These are phyloP conservation scores for Hirschioporus abietinus DNA, from an alignment of 768 basidiomycete genomes.

Conservation along the genomic window DNA sequence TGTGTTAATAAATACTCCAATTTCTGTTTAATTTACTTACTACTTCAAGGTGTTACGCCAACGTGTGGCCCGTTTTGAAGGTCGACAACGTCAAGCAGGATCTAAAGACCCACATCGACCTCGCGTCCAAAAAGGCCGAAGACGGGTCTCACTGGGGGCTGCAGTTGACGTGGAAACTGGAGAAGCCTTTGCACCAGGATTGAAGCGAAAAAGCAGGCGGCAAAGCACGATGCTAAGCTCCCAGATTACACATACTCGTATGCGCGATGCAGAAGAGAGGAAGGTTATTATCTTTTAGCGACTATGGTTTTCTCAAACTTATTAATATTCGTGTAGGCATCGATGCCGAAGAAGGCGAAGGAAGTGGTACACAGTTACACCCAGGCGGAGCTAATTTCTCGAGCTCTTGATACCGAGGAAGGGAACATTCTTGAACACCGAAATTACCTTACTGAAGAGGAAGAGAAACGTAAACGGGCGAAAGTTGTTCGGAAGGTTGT, in stretches of 20 bases:
- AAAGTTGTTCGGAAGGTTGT: constrained; percentile 55
- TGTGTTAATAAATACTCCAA: constrained; percentile 24
- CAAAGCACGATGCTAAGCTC: constrained; percentile 69
- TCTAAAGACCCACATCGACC: too few relatives aligned
- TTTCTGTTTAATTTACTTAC: constrained; percentile 26
- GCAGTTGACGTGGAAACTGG: constrained; percentile 58
- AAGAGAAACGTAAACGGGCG: constrained; percentile 72
- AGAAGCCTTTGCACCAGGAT: constrained; percentile 38
- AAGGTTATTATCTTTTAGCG: constrained; percentile 35
- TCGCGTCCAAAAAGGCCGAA: constrained; percentile 23
- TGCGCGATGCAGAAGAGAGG: constrained; percentile 55
- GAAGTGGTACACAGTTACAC: constrained; percentile 48
- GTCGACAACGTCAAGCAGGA: constrained; percentile 51
- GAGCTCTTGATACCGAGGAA: constrained; percentile 83
- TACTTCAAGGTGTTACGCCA: constrained; percentile 43
- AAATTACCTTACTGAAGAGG: constrained; percentile 75
- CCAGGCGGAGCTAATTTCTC: constrained; percentile 79
- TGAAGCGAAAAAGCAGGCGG: constrained; percentile 54
- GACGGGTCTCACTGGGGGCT: constrained; percentile 50
- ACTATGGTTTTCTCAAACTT: background rate
- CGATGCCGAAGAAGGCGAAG: constrained; percentile 56
- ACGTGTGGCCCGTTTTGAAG: constrained; percentile 55
- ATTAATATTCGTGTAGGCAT: constrained; percentile 24
- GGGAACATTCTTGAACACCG: constrained; percentile 74
- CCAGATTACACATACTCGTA: constrained; percentile 9